Base-by-base conservation (phyloP, 2,329 filamentous ascomycete species). In the Trichoderma simmonsii region DNA sequence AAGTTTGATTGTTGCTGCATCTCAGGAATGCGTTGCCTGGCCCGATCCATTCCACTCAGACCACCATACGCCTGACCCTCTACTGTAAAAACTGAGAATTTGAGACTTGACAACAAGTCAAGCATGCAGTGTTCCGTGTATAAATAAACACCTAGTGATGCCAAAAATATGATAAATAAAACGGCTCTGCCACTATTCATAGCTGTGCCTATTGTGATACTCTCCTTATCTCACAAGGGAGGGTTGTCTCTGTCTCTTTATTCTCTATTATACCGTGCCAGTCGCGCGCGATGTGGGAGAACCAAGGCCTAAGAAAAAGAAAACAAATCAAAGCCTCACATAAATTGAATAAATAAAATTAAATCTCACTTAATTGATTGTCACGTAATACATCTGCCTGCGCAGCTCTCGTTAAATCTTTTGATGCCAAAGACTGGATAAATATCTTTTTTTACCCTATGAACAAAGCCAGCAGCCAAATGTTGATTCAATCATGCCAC, bases 1-100 rank as follows among this genome's bases (percentile, higher is more conserved):
- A 63, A 75, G 77, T 78, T 75, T 78, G 74, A 78, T 71, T 74
- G 64, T 77, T 77, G 61, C 78, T 77, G 75, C 34, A 77, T 68
- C 70, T 70, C 67, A 79, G 81, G 81, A 83, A 83, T 83, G 81
- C 78, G 81, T 83, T 82, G 81, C 79, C 73, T 75, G 69, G 76
- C 73, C 77, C 77, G 72, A 79, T 74, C 73, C 81, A 83, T 83
- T 83, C 81, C 81, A 80, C 68, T 68, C 54, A 51, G 66, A 57
- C 60, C 54, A 71, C 73, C 75, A 71, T 72, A 48, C 71, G 60
- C 66, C 28, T 26, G 39, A 69, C 39, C 24, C 18, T 32, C 57
- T 24, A 7, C 28, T 26, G 3, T 34, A 21, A 21, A 34, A 34
- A 34, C 8, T 18, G 39, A 9, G 26, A 36, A 51, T 36, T 28